Evolutionary conservation across 495 filamentous ascomycete genomes (phyloP), one percentile per base, ranked within the genome.

Genomic region (Wilcoxina mikolae): DNA sequence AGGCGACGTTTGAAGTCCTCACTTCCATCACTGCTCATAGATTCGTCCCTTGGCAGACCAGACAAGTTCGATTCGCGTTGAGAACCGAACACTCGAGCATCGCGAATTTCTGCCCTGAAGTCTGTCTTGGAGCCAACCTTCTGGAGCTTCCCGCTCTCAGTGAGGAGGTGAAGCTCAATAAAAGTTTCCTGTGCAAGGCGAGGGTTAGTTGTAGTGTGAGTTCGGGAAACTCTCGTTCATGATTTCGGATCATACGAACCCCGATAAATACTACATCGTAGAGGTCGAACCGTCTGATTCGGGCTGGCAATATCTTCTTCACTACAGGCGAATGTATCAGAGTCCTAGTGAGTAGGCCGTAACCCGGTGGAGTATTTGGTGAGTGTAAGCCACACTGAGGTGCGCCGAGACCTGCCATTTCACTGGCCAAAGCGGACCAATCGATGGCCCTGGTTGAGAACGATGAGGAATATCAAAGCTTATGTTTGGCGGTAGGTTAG

Each of bases 191-290:
- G 60, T 42, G 23, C 5, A 20, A 26, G n/a, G 12, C 3, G 17
- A 25, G 22, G 10, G 27, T 52, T 35, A 52, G 7, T 39, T n/a
- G n/a, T n/a, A n/a, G n/a, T n/a, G n/a, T n/a, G n/a, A n/a, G n/a
- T n/a, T n/a, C n/a, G n/a, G n/a, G n/a, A n/a, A n/a, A n/a, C n/a
- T n/a, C n/a, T n/a, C n/a, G n/a, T n/a, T n/a, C n/a, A n/a, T n/a
- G 26, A 26, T 45, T 15, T 23, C 42, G 0, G 24, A 22, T 20
- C 41, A 60, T 64, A 68, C 81, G 67, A 67, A 87, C 84, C 33
- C 84, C 80, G 44, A 98, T 76, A 57, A 95, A 88, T n/a, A 88
- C 81, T 57, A 95, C 84, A 73, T 98, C 89, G 51, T 94, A 89
- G 53, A 78, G 74, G 7, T 75, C 64, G 45, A 72, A 69, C 53